Conservation (phyloP, 345 rosid species). For the Capsella bursapastoris region DNA sequence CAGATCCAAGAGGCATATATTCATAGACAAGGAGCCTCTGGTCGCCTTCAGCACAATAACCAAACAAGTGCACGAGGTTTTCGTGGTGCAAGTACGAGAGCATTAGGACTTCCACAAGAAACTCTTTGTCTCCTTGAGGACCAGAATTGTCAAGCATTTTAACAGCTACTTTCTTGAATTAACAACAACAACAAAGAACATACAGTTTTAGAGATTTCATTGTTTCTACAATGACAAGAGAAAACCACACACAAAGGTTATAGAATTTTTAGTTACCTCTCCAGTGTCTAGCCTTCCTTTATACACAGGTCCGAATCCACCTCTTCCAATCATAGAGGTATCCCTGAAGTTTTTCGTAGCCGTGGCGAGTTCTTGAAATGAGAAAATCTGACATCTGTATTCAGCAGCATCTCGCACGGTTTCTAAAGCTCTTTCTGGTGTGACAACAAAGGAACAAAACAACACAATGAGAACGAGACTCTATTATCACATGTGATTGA, state of each 20-base stretch:
- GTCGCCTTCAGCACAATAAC: conserved; percentile 74
- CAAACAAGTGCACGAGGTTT: conserved; percentile 71
- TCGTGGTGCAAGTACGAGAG: conserved; percentile 71
- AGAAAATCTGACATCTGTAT: conserved; percentile 45
- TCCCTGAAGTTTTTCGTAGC: conserved; percentile 61
- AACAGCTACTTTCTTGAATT: conserved; percentile 58
- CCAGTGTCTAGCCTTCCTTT: conserved; percentile 56
- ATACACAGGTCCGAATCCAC: conserved; percentile 83
- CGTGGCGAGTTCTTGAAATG: conserved; percentile 62
- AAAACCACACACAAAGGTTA: neutral
- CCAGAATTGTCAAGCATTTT: conserved; percentile 66
- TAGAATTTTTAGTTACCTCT: conserved; percentile 53
- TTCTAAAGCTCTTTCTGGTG: conserved; percentile 26
- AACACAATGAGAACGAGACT: conserved; percentile 4
- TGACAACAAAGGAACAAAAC: conserved; percentile 12
- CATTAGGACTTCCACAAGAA: conserved; percentile 87
- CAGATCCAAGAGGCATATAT: conserved; percentile 67
- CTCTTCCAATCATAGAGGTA: conserved; percentile 64
- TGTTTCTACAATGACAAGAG: neutral
- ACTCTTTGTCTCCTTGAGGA: conserved; percentile 82
- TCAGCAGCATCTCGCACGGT: conserved; percentile 12
- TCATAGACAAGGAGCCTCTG: conserved; percentile 82
- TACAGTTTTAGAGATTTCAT: neutral
- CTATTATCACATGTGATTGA: neutral
- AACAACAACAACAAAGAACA: neutral